Conservation (phyloP, 371 early-diverging fungal genomes). For the Lichtheimia ramosa region DNA sequence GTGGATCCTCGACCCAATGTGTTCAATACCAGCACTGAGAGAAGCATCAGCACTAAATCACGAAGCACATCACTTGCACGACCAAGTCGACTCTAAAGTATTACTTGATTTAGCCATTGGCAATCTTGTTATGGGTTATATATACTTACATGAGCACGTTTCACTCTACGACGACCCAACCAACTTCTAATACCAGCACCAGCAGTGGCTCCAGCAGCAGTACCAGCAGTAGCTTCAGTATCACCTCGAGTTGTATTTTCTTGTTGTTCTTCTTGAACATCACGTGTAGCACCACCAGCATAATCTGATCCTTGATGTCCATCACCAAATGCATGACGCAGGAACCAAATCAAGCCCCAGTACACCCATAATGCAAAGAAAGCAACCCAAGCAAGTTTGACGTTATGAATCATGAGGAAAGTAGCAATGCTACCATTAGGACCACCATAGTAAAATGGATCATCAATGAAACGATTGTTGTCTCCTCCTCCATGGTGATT, state of each 20-base stretch:
- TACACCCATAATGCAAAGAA: conserved; percentile 30
- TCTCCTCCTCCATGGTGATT: too few species aligned
- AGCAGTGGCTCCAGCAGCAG: too few species aligned
- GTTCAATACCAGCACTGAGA: conserved; percentile 10
- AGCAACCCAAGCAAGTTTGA: conserved; percentile 28
- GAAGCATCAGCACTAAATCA: conserved; percentile 1
- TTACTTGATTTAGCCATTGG: too few species aligned
- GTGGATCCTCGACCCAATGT: conserved; percentile 35
- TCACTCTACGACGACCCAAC: too few species aligned
- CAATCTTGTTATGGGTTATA: too few species aligned
- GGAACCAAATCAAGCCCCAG: conserved; percentile 24
- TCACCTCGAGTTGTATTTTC: too few species aligned
- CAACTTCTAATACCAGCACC: too few species aligned
- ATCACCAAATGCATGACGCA: conserved; percentile 16
- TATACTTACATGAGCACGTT: too few species aligned
- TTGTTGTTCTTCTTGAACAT: too few species aligned
- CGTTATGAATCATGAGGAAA: conserved; percentile 21
- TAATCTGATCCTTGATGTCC: neutral
- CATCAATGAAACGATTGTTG: too few species aligned
- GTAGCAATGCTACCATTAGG: neutral
- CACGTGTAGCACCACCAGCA: neutral
- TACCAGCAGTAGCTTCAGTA: too few species aligned
- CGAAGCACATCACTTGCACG: neutral
- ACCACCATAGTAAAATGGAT: neutral
- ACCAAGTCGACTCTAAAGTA: conserved; percentile 3